phyloP scores from a whole-genome alignment of 305 asterid genomes.

The Fraxinus angustifolia region DNA sequence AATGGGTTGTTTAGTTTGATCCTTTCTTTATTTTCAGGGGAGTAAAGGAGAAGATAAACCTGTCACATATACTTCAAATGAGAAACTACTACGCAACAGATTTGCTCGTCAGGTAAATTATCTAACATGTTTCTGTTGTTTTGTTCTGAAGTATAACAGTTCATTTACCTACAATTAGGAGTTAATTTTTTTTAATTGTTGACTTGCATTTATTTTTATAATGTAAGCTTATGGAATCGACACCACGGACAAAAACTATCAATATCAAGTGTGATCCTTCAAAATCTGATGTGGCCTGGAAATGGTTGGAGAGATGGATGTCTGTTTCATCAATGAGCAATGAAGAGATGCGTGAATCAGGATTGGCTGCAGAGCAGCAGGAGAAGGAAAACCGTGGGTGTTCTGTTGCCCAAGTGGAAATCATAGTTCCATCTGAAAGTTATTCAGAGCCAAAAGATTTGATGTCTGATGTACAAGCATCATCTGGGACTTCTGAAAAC shows the following conservation, averaged over 20 bases:
- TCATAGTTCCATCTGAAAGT: slow-evolving; percentile 33
- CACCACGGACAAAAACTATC: slow-evolving; percentile 56
- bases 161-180: neutral
- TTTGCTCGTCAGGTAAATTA: slow-evolving; percentile 87
- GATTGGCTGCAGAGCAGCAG: slow-evolving; percentile 30
- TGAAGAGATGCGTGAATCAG: slow-evolving; percentile 36
- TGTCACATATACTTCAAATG: slow-evolving; percentile 47
- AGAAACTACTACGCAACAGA: slow-evolving; percentile 74
- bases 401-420: slow-evolving; percentile 34
- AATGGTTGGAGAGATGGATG: slow-evolving; percentile 97
- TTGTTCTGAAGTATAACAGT: neutral
- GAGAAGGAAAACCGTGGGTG: slow-evolving; percentile 33
- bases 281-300: slow-evolving; percentile 81
- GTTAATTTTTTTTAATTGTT: slow-evolving; percentile 2
- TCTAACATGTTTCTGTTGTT: neutral
- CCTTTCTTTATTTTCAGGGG: slow-evolving; percentile 46
- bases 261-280: slow-evolving; percentile 87
- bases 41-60: slow-evolving; percentile 36
- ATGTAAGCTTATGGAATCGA: slow-evolving; percentile 71
- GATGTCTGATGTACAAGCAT: slow-evolving; percentile 27
- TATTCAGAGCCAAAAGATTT: slow-evolving; percentile 32
- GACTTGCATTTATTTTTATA: slow-evolving; percentile 24
- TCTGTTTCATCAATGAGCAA: slow-evolving; percentile 52
- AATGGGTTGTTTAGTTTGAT: slow-evolving; percentile 21
- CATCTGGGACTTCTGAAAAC: slow-evolving; percentile 42